Conservation (phyloP, 805 yeast genomes). For the Saturnispora zaruensis region DNA sequence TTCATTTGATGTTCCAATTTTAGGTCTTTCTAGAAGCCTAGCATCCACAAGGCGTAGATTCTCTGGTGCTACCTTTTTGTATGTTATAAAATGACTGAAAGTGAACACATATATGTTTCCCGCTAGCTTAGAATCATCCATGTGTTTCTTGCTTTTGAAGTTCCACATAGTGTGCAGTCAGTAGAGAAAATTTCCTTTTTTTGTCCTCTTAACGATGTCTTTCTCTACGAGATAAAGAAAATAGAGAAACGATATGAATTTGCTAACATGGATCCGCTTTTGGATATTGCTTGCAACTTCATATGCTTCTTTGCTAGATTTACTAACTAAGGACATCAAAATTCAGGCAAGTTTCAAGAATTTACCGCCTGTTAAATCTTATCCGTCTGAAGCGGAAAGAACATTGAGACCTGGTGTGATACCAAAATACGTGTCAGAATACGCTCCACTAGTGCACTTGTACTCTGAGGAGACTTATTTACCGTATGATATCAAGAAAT, state of each 20-base stretch:
- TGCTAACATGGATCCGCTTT: neutral
- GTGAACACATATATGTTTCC: constrained; percentile 49
- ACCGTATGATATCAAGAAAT: constrained; percentile 74
- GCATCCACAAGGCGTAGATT: constrained; percentile 34
- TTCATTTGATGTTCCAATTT: constrained; percentile 24
- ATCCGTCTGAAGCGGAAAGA: constrained; percentile 30
- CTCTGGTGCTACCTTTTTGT: constrained; percentile 22
- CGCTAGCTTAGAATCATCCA: neutral
- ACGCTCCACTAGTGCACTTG: constrained; percentile 72
- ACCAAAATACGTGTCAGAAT: constrained; percentile 54
- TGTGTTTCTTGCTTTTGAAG: neutral
- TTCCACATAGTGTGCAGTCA: no score
- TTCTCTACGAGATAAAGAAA: neutral
- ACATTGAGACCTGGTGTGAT: constrained; percentile 44
- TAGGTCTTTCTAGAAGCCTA: constrained; percentile 9
- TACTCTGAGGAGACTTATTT: constrained; percentile 83
- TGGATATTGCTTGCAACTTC: neutral
- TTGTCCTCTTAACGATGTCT: neutral
- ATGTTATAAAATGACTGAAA: constrained; percentile 30
- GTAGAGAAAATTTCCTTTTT: no score
- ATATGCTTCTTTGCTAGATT: neutral
- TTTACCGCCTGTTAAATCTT: constrained; percentile 30
- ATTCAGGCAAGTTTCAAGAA: constrained; percentile 15
- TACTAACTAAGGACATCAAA: neutral
- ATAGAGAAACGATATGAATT: constrained; percentile 8